Base-by-base conservation (phyloP, 768 basidiomycete species). In the Mycena amicta region DNA sequence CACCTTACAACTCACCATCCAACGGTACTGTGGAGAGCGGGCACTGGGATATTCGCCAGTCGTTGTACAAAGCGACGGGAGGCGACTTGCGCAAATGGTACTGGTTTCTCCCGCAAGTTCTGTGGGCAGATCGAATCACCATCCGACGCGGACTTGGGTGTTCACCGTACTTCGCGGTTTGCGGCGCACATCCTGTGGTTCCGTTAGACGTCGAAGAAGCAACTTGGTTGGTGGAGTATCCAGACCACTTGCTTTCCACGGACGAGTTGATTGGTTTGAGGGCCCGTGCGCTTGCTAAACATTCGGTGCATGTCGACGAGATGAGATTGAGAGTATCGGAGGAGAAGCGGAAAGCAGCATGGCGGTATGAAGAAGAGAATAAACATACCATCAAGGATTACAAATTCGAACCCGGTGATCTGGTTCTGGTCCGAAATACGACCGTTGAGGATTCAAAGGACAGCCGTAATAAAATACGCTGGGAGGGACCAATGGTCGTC, bases 1-100 rank as follows among this genome's bases (percentile, higher is more conserved):
- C 73, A 0, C 64, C 71, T 0, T 81, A 80, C 65, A 81, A 81
- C 52, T 79, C 73, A 0, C 70, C 65, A 2, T 75, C 75, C 0
- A 80, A 82, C n/a, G 71, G 80, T 0, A 57, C 72, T 0, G 66
- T 79, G 0, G 72, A 81, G 51, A 49, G 55, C 15, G 47, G 64
- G n/a, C 75, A 77, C 60, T 69, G 61, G 33, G 62, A 66, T 41
- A 58, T 75, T 2, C 49, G 70, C 1, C 66, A 71, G 18, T 37
- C 67, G 0, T 47, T 71, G 0, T 56, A 60, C 28, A 70, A 71
- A 22, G 59, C 60, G 3, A 66, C 56, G 2, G 65, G 64, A 4
- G 69, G 70, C 2, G 62, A 76, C 40, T 33, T 65, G 0, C 31
- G 55, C 0, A 70, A 70, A 25, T 80, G 78, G 77, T 67, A 52